These are phyloP conservation scores for Withania somnifera DNA, from an alignment of 305 asterid species.

Conservation along the genomic window DNA sequence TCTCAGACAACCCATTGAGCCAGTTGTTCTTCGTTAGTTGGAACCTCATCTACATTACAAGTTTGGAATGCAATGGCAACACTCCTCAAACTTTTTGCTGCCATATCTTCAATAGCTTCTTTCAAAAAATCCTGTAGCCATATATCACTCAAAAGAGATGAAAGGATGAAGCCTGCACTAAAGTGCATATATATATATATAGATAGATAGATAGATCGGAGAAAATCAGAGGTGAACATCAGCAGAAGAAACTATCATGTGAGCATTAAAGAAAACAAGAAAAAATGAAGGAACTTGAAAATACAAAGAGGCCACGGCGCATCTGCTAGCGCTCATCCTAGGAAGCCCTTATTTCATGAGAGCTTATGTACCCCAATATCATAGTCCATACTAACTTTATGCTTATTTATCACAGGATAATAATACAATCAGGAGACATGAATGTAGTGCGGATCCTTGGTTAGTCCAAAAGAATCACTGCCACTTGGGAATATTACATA, in stretches of 20 bases:
- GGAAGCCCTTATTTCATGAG: neutral
- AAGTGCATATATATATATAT: neutral
- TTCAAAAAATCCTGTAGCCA: slow-evolving; percentile 46
- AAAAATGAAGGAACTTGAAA: neutral
- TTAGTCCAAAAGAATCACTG: neutral
- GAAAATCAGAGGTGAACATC: neutral
- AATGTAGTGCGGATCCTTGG: neutral
- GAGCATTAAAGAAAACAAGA: neutral
- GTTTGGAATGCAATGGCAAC: slow-evolving; percentile 80
- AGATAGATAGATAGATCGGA: too few species aligned
- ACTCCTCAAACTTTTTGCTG: slow-evolving; percentile 84
- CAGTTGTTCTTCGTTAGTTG: slow-evolving; percentile 59
- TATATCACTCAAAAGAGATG: neutral
- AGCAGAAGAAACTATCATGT: neutral
- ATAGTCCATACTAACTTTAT: neutral
- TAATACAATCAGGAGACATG: neutral
- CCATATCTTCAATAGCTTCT: slow-evolving; percentile 75
- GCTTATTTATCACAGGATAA: neutral
- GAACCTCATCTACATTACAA: slow-evolving; percentile 47
- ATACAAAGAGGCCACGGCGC: neutral
- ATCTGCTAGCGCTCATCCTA: neutral
- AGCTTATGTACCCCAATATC: neutral
- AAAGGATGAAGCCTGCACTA: neutral
- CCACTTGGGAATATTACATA: neutral
- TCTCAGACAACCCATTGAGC: slow-evolving; percentile 72